Conservation (phyloP, 345 rosid species). For the Salix exigua region DNA sequence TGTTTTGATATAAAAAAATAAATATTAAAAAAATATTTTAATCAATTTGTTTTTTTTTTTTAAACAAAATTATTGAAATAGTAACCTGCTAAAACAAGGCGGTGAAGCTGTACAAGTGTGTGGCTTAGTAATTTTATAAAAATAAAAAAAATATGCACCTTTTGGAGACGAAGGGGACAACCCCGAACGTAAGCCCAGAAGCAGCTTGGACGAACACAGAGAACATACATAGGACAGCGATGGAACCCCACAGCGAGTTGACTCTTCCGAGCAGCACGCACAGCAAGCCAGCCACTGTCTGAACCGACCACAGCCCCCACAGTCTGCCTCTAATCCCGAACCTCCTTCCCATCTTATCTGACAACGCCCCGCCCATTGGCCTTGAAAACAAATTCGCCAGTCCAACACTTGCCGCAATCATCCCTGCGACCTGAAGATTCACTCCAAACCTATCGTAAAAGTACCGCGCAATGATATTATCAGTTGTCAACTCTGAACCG, state of each 20-base stretch:
- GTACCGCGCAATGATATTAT: constrained; percentile 67
- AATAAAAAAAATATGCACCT: constrained; percentile 31
- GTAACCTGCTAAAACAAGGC: too few relatives aligned
- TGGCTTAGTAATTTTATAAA: too few relatives aligned
- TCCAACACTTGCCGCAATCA: constrained; percentile 64
- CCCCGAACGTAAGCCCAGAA: constrained; percentile 76
- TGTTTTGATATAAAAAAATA: too few relatives aligned
- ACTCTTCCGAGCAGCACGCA: constrained; percentile 62
- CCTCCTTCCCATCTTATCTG: constrained; percentile 49
- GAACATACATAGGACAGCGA: constrained; percentile 56
- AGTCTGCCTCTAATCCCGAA: constrained; percentile 80
- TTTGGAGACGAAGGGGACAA: constrained; percentile 78
- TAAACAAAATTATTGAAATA: too few relatives aligned
- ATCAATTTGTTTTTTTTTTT: too few relatives aligned
- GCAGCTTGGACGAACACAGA: constrained; percentile 80
- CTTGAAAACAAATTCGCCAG: constrained; percentile 57
- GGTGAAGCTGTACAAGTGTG: too few relatives aligned
- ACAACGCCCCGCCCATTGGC: constrained; percentile 69
- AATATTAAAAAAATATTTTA: too few relatives aligned
- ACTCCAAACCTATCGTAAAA: constrained; percentile 70
- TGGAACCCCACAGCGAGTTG: constrained; percentile 50
- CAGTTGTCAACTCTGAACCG: constrained; percentile 72
- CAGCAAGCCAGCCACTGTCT: constrained; percentile 58
- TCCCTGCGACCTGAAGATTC: constrained; percentile 58
- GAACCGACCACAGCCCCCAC: constrained; percentile 76